A percentile compares a stretch with the other conserved stretches of the same genome.
phyloP scores from a whole-genome alignment of 805 yeast genomes.

The Zygotorulaspora danielsina region DNA sequence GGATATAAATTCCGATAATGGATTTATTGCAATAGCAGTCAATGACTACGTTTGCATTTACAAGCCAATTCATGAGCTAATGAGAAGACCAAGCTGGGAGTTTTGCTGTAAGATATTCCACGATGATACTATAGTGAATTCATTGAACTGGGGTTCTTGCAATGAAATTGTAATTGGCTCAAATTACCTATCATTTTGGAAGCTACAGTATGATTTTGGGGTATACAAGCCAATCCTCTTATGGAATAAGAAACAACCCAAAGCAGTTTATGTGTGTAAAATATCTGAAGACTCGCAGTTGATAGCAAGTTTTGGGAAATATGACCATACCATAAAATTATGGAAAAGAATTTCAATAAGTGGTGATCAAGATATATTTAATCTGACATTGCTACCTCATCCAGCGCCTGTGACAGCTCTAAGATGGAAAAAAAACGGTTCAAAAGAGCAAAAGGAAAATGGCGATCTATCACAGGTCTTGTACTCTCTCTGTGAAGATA shows the following conservation, averaged over 20 bases:
- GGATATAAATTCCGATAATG: slow-evolving; percentile 57
- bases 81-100: slow-evolving; percentile 46
- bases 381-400: slow-evolving; percentile 64
- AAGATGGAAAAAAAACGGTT: slow-evolving; percentile 50
- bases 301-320: slow-evolving; percentile 58
- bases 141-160: slow-evolving; percentile 51
- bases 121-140: slow-evolving; percentile 37
- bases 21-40: slow-evolving; percentile 55
- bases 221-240: slow-evolving; percentile 31
- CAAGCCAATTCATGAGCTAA: slow-evolving; percentile 51
- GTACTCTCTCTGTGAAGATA: slow-evolving; percentile 61
- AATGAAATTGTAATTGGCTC: slow-evolving; percentile 64
- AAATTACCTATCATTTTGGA: slow-evolving; percentile 50
- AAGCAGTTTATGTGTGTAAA: slow-evolving; percentile 52
- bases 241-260: slow-evolving; percentile 50
- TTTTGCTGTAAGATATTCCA: slow-evolving; percentile 32
- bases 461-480: slow-evolving; percentile 40
- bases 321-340: slow-evolving; percentile 65
- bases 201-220: slow-evolving; percentile 44
- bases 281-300: slow-evolving; percentile 66
- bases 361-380: slow-evolving; percentile 58
- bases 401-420: slow-evolving; percentile 51
- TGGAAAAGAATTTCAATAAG: slow-evolving; percentile 77
- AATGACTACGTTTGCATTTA: slow-evolving; percentile 44
- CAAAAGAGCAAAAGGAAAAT: slow-evolving; percentile 32